Evolutionary conservation across 2,329 filamentous ascomycete genomes (phyloP).

Genomic region (Cladophialophora carrionii): DNA sequence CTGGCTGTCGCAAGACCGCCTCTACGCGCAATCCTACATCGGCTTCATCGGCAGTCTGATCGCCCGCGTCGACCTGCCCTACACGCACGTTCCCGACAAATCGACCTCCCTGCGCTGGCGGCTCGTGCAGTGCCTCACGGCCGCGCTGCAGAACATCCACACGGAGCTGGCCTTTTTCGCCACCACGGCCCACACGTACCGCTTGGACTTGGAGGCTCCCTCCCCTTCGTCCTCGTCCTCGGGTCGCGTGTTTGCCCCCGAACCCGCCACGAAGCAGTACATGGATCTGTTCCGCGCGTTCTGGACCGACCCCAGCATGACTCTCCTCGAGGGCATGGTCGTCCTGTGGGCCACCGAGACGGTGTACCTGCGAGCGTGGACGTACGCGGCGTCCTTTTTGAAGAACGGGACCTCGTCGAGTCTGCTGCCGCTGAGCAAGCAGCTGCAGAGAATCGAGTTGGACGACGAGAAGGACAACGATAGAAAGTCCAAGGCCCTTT

Average conservation of each 20-base stretch:
- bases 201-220: conserved; percentile 53
- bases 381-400: conserved; percentile 42
- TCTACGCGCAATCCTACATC: conserved; percentile 72
- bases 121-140: conserved; percentile 65
- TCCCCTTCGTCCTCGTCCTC: too few species aligned
- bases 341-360: conserved; percentile 79
- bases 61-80: conserved; percentile 62
- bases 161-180: conserved; percentile 71
- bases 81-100: conserved; percentile 44
- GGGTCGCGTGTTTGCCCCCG: conserved; percentile 41
- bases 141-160: conserved; percentile 67
- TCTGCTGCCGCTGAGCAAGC: too few species aligned
- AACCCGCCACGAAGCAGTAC: conserved; percentile 57
- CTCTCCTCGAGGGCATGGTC: conserved; percentile 68
- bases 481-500: conserved; percentile 1
- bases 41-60: conserved; percentile 68
- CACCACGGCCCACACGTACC: conserved; percentile 64
- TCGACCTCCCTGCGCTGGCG: conserved; percentile 53
- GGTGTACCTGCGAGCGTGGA: conserved; percentile 65
- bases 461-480: neutral
- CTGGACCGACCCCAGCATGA: conserved; percentile 52
- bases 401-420: neutral
- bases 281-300: conserved; percentile 64
- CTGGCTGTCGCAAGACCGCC: conserved; percentile 73
- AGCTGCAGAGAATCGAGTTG: too few species aligned